phyloP scores from a whole-genome alignment of 768 basidiomycete species.

The Baorangia bicolor region DNA sequence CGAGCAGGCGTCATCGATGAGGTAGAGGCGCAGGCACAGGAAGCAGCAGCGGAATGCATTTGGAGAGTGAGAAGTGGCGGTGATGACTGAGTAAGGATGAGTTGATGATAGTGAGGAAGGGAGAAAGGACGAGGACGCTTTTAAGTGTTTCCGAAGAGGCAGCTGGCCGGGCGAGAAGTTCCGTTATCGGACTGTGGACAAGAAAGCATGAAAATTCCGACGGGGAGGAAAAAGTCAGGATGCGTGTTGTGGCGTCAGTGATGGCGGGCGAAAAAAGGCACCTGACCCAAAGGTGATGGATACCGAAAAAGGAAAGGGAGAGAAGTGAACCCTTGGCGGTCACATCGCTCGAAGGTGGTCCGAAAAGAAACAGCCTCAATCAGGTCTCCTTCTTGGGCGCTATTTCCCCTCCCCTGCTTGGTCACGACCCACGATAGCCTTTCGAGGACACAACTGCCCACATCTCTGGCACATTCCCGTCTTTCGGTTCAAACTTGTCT shows the following conservation, averaged over 20 bases:
- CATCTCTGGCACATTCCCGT: constrained; percentile 17
- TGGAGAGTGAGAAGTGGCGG: not conserved
- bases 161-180: constrained; percentile 32
- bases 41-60: constrained; percentile 23
- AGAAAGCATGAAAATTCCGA: constrained; percentile 34
- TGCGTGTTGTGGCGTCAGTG: constrained; percentile 40
- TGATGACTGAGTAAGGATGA: not conserved
- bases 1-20: constrained; percentile 2
- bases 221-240: constrained; percentile 24
- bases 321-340: constrained; percentile 28
- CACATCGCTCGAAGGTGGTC: constrained; percentile 32
- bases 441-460: constrained; percentile 31
- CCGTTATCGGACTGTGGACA: constrained; percentile 38
- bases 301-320: constrained; percentile 17
- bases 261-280: constrained; percentile 35
- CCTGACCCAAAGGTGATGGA: constrained; percentile 28
- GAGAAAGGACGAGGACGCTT: constrained; percentile 15
- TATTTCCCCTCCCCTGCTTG: constrained; percentile 14
- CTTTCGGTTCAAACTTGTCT: constrained; percentile 12
- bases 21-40: constrained; percentile 15
- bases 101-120: constrained; percentile 1
- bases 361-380: constrained; percentile 18
- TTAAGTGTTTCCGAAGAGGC: constrained; percentile 28
- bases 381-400: constrained; percentile 27
- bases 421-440: constrained; percentile 32